These are phyloP conservation scores for Vanilla planifolia DNA, from an alignment of 106 monocot genomes.

Conservation along the genomic window DNA sequence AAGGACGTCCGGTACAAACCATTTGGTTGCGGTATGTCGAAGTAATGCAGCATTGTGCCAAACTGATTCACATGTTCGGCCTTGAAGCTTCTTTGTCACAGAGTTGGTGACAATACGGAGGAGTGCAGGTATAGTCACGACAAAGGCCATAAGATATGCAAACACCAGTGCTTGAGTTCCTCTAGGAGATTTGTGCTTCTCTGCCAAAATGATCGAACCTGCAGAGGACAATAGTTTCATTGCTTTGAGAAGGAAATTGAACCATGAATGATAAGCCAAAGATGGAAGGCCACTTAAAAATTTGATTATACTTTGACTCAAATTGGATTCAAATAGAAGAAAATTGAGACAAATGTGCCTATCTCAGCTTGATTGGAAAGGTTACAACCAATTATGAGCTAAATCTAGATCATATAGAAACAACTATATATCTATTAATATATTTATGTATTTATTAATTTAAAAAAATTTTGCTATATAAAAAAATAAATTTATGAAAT, in stretches of 20 bases:
- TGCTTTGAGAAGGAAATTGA: slow-evolving; percentile 11
- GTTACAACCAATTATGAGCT: too few relatives aligned
- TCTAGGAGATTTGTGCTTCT: slow-evolving; percentile 19
- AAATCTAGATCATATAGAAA: too few relatives aligned
- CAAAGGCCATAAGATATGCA: slow-evolving; percentile 31
- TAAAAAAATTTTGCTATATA: too few relatives aligned
- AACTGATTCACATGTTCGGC: not conserved
- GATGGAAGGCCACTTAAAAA: too few relatives aligned
- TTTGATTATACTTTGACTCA: not conserved
- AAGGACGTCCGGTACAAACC: slow-evolving; percentile 13
- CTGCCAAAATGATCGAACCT: slow-evolving; percentile 3
- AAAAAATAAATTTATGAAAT: too few relatives aligned
- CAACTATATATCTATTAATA: too few relatives aligned
- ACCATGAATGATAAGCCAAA: not conserved
- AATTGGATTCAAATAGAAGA: too few relatives aligned
- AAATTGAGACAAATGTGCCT: too few relatives aligned
- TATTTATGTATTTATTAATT: too few relatives aligned
- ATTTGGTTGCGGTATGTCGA: not conserved
- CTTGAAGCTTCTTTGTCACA: slow-evolving; percentile 24
- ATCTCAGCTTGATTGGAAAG: not conserved
- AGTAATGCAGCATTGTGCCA: not conserved
- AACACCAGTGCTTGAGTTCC: slow-evolving; percentile 20
- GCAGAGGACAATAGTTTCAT: not conserved
- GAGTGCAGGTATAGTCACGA: slow-evolving; percentile 35
- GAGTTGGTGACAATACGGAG: slow-evolving; percentile 23